Base-by-base conservation (phyloP, 2,329 filamentous ascomycete species). In the Arthrobotrys musiformis region DNA sequence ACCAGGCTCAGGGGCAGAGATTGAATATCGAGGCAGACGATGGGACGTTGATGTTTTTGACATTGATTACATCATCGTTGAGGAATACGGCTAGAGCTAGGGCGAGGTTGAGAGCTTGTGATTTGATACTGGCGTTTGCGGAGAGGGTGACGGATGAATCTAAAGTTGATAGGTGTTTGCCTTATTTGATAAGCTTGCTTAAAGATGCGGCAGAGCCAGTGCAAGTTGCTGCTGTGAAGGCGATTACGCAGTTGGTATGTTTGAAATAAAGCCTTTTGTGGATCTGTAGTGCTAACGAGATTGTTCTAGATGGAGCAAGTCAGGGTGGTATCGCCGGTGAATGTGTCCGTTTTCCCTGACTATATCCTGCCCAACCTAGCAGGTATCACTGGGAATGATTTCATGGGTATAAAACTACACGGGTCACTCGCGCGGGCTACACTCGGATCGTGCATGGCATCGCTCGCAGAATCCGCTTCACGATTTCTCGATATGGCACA, bases 141-240 rank as follows among this genome's bases (percentile, higher is more conserved):
- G 94, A 98, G 84, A 88, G 92, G 74, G 84, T 98, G 24, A 97
- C 94, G 0, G 96, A 99, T 82, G 95, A 99, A 84, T 94, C 94
- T 2, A 98, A 97, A 83, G 86, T 99, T 58, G 96, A 99, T 83
- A 90, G 95, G 60, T 92, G 98, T 24, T 85, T 99, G 60, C 95
- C 95, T 0, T 97, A 97, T 82, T 85, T 98, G 37, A 92, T 97
- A 84, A 89, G 90, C 4, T 84, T 98, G 28, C 86, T 99, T 11
- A 91, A 89, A 75, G 95, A 99, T 82, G 90, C 90, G 79, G 90
- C 91, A 1, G 93, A 97, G 79, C 87, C 92, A 80, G 94, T 99
- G 13, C 91, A 93, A 54, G 90, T 97, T 58, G 90, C 94, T 24
- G 93, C 94, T 2, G 88, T 98, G 50, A 88, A 94, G 69, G 92